These are phyloP conservation scores for Rhodomyrtus tomentosa DNA, from an alignment of 345 rosid genomes.

Conservation along the genomic window DNA sequence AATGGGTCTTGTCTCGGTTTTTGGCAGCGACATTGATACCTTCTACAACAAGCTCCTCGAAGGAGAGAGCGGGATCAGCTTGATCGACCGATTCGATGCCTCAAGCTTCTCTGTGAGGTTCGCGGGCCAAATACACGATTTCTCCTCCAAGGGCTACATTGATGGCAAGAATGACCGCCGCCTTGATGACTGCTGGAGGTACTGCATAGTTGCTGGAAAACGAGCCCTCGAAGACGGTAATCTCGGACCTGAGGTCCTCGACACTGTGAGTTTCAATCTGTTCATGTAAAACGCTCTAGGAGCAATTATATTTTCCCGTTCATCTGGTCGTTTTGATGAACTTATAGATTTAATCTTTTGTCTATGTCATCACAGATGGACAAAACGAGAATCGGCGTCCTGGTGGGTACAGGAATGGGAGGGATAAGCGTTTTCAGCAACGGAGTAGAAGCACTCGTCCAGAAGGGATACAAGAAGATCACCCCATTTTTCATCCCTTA, in stretches of 20 bases:
- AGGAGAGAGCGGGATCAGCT: conserved; percentile 59
- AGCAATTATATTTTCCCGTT: neutral
- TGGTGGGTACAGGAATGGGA: conserved; percentile 69
- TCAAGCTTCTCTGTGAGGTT: conserved; percentile 39
- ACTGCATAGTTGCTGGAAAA: conserved; percentile 54
- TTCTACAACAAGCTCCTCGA: conserved; percentile 44
- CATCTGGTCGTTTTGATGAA: neutral
- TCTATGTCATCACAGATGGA: conserved; percentile 30
- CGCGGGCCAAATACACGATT: conserved; percentile 53
- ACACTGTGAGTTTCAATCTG: conserved; percentile 18
- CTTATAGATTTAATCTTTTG: neutral
- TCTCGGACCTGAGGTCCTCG: conserved; percentile 36
- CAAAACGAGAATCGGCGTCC: conserved; percentile 40
- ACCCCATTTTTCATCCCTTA: conserved; percentile 58
- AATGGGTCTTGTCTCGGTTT: conserved; percentile 54
- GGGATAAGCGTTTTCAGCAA: conserved; percentile 37
- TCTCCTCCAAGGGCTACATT: conserved; percentile 51
- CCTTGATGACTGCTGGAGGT: conserved; percentile 63
- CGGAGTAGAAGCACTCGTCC: conserved; percentile 45
- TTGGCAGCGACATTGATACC: conserved; percentile 31
- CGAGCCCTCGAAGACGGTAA: conserved; percentile 45
- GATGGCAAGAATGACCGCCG: conserved; percentile 59
- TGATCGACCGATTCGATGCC: conserved; percentile 54
- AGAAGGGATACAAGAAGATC: conserved; percentile 45
- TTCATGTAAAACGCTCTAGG: neutral